A percentile compares a stretch with the other conserved stretches of the same genome.
Evolutionary conservation across 805 yeast species (phyloP).

Genomic region (Nakazawaea laoshanensis): DNA sequence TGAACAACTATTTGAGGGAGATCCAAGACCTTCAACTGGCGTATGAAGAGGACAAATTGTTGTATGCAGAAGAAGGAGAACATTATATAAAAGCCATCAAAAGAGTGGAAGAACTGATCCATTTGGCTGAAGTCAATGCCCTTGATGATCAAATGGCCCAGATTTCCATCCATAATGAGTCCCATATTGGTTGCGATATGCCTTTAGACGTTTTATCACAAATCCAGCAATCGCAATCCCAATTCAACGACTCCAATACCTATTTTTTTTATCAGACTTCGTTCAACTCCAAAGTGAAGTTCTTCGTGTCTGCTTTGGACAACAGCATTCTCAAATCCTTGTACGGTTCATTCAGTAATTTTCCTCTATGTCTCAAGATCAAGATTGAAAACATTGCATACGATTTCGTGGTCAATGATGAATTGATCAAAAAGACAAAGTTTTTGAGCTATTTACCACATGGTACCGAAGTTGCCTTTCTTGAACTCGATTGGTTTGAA

Average conservation of each 20-base stretch:
- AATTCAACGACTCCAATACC: conserved; percentile 31
- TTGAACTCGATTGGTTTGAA: conserved; percentile 77
- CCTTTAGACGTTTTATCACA: conserved; percentile 6
- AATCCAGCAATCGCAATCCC: conserved; percentile 8
- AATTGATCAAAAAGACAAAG: conserved; percentile 52
- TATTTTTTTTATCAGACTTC: conserved; percentile 76
- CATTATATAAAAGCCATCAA: conserved; percentile 47
- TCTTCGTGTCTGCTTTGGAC: conserved; percentile 72
- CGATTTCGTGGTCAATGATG: conserved; percentile 56
- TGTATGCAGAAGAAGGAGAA: conserved; percentile 53
- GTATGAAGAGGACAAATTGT: conserved; percentile 45
- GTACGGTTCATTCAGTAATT: conserved; percentile 49
- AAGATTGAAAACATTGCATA: conserved; percentile 62
- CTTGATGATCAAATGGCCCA: conserved; percentile 9
- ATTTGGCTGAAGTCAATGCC: conserved; percentile 26
- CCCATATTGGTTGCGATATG: neutral
- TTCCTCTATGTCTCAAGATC: conserved; percentile 60
- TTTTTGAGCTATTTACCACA: conserved; percentile 75
- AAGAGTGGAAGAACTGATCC: conserved; percentile 32
- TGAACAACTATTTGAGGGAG: conserved; percentile 52
- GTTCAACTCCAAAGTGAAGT: conserved; percentile 57
- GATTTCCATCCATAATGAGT: neutral
- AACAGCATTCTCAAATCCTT: conserved; percentile 58
- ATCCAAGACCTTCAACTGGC: conserved; percentile 41
- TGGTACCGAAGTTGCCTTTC: conserved; percentile 75